These are phyloP conservation scores for Cladophialophora psammophila DNA, from an alignment of 2,329 filamentous ascomycete genomes.

Conservation along the genomic window DNA sequence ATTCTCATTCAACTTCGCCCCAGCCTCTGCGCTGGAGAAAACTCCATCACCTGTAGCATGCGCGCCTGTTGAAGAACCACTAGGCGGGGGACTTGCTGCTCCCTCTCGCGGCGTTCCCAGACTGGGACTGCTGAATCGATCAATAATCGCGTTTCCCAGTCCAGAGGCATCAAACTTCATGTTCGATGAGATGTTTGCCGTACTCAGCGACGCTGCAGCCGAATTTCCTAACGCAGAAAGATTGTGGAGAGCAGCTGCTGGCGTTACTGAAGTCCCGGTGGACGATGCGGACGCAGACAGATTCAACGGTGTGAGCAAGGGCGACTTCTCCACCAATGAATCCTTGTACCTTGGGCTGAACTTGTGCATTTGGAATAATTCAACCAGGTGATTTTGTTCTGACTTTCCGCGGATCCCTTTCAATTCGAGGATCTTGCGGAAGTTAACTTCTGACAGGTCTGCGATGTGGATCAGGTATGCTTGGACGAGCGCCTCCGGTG, in stretches of 20 bases:
- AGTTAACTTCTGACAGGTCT: constrained; percentile 92
- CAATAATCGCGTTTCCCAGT: constrained; percentile 83
- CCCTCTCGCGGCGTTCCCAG: constrained; percentile 69
- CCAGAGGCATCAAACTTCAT: constrained; percentile 79
- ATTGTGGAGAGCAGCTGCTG: constrained; percentile 55
- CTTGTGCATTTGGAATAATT: constrained; percentile 89
- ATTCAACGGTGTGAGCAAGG: constrained; percentile 72
- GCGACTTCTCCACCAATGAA: constrained; percentile 72
- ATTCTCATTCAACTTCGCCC: constrained; percentile 87
- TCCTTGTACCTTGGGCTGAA: constrained; percentile 68
- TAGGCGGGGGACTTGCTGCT: constrained; percentile 40
- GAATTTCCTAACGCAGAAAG: constrained; percentile 54
- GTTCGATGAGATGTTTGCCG: constrained; percentile 53
- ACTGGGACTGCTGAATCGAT: constrained; percentile 71
- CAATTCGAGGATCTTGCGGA: constrained; percentile 92
- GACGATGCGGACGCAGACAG: constrained; percentile 51
- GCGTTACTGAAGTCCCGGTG: constrained; percentile 41
- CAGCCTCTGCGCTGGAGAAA: constrained; percentile 54
- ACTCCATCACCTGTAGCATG: constrained; percentile 41
- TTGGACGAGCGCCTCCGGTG: constrained; percentile 92
- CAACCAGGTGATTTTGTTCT: constrained; percentile 82
- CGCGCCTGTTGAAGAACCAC: constrained; percentile 37
- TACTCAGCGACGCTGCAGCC: constrained; percentile 52
- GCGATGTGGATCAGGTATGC: constrained; percentile 97
- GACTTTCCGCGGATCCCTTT: constrained; percentile 84